Evolutionary conservation across 306 rosid species (phyloP).

Genomic region (Fragaria nilgerrensis): DNA sequence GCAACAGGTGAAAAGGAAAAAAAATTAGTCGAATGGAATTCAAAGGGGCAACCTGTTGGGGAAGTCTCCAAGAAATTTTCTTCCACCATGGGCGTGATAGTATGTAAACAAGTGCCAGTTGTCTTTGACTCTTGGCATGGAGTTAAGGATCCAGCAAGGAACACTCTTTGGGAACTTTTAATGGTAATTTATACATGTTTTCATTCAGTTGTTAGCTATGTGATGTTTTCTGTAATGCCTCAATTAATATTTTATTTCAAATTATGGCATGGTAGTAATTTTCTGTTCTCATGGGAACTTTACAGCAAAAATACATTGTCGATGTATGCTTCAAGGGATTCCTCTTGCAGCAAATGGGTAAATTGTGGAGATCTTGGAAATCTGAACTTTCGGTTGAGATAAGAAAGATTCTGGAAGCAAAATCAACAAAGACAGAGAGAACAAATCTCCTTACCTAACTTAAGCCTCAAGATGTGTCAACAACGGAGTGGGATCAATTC

Average conservation of each 20-base stretch:
- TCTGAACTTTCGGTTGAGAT: too few species aligned
- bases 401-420: too few species aligned
- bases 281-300: not conserved
- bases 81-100: not conserved
- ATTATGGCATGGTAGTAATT: too few species aligned
- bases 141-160: accelerated
- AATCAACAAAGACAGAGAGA: too few species aligned
- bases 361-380: too few species aligned
- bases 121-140: accelerated
- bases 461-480: too few species aligned
- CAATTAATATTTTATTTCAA: too few species aligned
- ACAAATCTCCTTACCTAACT: too few species aligned
- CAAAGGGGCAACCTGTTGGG: not conserved
- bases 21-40: not conserved
- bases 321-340: not conserved
- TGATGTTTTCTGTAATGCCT: too few species aligned
- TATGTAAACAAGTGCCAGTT: not conserved
- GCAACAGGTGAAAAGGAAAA: not conserved
- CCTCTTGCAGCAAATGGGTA: not conserved
- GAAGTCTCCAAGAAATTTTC: not conserved
- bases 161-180: not conserved
- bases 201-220: not conserved
- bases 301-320: not conserved
- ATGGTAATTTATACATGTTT: not conserved
- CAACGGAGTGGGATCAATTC: too few species aligned